Base-by-base conservation (phyloP, 441 rosid species). In the Corymbia citriodora region DNA sequence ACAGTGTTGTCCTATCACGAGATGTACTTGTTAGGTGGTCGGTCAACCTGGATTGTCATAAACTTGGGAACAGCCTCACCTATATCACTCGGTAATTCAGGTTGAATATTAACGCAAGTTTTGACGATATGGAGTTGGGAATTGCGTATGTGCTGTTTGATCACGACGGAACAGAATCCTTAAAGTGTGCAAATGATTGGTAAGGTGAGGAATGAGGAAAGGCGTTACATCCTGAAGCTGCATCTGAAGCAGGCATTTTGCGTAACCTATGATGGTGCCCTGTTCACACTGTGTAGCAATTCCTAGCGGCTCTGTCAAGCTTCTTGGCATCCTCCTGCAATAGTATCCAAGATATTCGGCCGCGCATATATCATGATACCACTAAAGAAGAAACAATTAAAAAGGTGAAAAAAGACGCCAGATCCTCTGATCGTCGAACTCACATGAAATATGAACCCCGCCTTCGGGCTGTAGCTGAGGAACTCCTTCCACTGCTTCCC, bases 401-500 rank as follows among this genome's bases (percentile, higher is more conserved):
- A 87, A 87, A 40, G 45, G 68, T 29, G 5, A 21, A 31, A 10
- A 53, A 55, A 11, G 88, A 55, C 15, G 0, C 19, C 10, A 25
- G 57, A 53, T 6, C 48, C 14, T 54, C 1, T 9, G 10, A 11
- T 74, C 0, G 0, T 29, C 52, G 45, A 53, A 59, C 96, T 93
- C 93, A 97, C 99, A 93, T 97, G 99, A 93, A 95, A 92, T 53
- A 96, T 95, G 93, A 96, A 98, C 63, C 99, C 98, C 1, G 96
- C 95, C 87, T 88, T 88, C 14, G 91, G 97, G 59, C 94, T 96
- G 93, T 92, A 94, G 91, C 96, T 96, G 17, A 97, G 94, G 40
- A 96, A 89, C 92, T 95, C 98, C 93, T 96, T 98, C 99, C 98
- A 97, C 89, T 98, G 99, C 89, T 93, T 96, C 89, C 98, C 99